Percentiles rank a stretch among this genome's conserved stretches.
phyloP scores from a whole-genome alignment of 345 rosid species.

The Aquilaria yunnanensis region DNA sequence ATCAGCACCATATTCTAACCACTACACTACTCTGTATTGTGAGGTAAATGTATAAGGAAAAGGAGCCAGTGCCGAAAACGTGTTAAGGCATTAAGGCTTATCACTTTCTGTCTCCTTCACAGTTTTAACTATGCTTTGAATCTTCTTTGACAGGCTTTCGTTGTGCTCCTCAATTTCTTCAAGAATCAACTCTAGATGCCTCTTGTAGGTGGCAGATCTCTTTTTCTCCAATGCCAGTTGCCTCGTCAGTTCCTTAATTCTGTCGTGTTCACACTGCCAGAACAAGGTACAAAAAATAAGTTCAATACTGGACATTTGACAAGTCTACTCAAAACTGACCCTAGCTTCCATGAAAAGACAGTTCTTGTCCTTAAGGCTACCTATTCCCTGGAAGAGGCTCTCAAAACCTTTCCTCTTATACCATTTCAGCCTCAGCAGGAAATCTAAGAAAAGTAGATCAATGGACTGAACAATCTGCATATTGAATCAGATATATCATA shows the following conservation, averaged over 20 bases:
- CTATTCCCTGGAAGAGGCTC: no score
- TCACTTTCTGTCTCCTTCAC: constrained; percentile 68
- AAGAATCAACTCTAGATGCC: constrained; percentile 83
- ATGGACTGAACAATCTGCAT: no score
- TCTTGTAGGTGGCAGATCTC: constrained; percentile 82
- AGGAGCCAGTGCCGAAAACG: constrained; percentile 22
- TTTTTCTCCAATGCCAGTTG: constrained; percentile 90
- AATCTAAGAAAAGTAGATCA: no score
- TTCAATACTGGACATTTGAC: no score
- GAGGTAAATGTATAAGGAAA: background rate
- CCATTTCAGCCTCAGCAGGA: no score
- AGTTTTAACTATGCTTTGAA: constrained; percentile 68
- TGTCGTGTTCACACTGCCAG: constrained; percentile 84
- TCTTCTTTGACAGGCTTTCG: constrained; percentile 70
- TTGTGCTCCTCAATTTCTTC: constrained; percentile 94
- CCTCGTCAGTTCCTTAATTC: constrained; percentile 84
- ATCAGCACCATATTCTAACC: constrained; percentile 9
- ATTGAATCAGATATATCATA: no score
- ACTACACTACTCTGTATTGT: constrained; percentile 6
- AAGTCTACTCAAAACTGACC: no score
- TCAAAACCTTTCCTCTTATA: no score
- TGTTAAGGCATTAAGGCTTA: constrained; percentile 39
- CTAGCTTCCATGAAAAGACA: no score
- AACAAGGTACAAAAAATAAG: background rate
- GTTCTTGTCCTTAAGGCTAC: no score